Evolutionary conservation across 306 rosid species (phyloP).

Genomic region (Elaeagnus macrophylla): DNA sequence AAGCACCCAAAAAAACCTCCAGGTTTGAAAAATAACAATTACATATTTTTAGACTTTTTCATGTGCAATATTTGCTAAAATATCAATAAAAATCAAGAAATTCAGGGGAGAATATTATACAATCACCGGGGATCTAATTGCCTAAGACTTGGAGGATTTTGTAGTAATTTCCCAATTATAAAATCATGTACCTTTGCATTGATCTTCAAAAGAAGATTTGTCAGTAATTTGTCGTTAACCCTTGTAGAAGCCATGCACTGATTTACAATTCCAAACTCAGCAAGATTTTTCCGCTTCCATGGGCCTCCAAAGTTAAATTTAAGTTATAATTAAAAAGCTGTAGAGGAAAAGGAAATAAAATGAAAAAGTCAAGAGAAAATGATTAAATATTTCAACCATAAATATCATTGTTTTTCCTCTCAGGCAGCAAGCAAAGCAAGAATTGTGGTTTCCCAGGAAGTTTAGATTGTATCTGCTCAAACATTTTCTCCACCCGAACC

Average conservation of each 20-base stretch:
- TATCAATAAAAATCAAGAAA: no score
- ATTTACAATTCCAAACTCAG: conserved; percentile 66
- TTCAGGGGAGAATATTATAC: no score
- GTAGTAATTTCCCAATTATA: no score
- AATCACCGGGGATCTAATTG: no score
- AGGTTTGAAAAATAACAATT: no score
- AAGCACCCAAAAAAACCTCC: no score
- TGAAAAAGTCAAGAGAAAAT: not conserved
- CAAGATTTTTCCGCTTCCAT: conserved; percentile 73
- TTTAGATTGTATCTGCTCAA: conserved; percentile 45
- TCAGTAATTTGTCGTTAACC: conserved; percentile 78
- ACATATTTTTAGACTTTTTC: no score
- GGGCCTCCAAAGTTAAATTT: conserved; percentile 46
- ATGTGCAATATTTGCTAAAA: no score
- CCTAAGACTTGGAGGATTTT: no score
- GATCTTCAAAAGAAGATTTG: conserved; percentile 74
- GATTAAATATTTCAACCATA: conserved; percentile 46
- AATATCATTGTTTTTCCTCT: conserved; percentile 78
- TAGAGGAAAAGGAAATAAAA: not conserved
- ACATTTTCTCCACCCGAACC: conserved; percentile 81
- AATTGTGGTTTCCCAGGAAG: conserved; percentile 72
- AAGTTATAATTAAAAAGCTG: not conserved
- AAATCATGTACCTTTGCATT: conserved; percentile 66
- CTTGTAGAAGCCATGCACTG: conserved; percentile 77
- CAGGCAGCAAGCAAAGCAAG: conserved; percentile 78